These are phyloP conservation scores for Fraxinus floribunda DNA, from an alignment of 305 asterid genomes.

Conservation along the genomic window DNA sequence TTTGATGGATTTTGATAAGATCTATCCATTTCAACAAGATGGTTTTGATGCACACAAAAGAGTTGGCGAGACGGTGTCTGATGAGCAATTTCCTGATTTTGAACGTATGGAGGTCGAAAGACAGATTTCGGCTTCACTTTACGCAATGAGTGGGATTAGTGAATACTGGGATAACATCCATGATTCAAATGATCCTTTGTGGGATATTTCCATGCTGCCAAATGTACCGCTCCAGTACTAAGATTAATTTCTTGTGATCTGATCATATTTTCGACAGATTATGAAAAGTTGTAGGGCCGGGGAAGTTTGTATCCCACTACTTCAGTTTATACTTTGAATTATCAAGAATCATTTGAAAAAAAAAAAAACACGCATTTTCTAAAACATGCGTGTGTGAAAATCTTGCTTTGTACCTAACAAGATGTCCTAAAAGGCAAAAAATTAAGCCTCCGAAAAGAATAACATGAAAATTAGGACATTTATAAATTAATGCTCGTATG, in stretches of 20 bases:
- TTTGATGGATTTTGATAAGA: slow-evolving; percentile 32
- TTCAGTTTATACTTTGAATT: slow-evolving; percentile 20
- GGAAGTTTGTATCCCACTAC: slow-evolving; percentile 16
- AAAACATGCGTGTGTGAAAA: background rate
- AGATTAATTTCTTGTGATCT: slow-evolving; percentile 46
- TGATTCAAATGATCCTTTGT: slow-evolving; percentile 52
- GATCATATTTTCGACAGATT: slow-evolving; percentile 3
- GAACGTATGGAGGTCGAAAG: slow-evolving; percentile 60
- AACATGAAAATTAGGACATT: background rate
- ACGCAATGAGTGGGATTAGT: slow-evolving; percentile 63
- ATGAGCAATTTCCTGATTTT: slow-evolving; percentile 39
- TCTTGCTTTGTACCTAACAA: background rate
- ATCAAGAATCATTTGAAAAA: background rate
- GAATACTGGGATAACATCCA: slow-evolving; percentile 64
- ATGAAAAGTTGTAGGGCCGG: background rate
- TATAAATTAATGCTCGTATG: background rate
- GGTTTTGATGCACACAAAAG: slow-evolving; percentile 23
- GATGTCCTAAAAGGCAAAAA: background rate
- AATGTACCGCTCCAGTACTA: slow-evolving; percentile 31
- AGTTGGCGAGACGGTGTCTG: slow-evolving; percentile 19
- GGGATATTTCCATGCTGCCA: slow-evolving; percentile 69
- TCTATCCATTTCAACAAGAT: slow-evolving; percentile 26
- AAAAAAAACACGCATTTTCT: background rate
- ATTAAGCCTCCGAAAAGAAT: background rate
- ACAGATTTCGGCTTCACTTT: slow-evolving; percentile 70